Base-by-base conservation (phyloP, 345 rosid genomes). In the Anacardium occidentale region DNA sequence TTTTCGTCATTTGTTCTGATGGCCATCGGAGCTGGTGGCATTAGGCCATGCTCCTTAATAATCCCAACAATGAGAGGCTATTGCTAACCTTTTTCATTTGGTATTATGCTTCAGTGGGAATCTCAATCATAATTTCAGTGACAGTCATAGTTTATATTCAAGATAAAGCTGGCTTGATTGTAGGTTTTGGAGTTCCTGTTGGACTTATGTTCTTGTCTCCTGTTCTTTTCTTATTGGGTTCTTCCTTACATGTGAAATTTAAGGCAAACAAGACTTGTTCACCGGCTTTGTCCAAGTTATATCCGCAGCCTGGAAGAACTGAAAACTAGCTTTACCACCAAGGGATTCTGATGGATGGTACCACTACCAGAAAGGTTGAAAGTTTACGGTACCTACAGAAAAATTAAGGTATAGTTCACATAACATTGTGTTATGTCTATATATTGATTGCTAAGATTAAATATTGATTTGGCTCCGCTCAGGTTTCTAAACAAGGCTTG, bases 401-500 rank as follows among this genome's bases (percentile, higher is more conserved):
- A 78, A 73, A 56, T 63, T 85, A 44, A 78, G 91, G 91, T 84
- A 79, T 4, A 18, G 10, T 20, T 22, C 24, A 4, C n/a, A n/a
- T n/a, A n/a, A n/a, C n/a, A n/a, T n/a, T n/a, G n/a, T n/a, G n/a
- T n/a, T n/a, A n/a, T n/a, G n/a, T n/a, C n/a, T n/a, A n/a, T n/a
- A n/a, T n/a, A n/a, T n/a, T n/a, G n/a, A n/a, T n/a, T n/a, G n/a
- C n/a, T n/a, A n/a, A n/a, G n/a, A n/a, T n/a, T n/a, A n/a, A n/a
- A n/a, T n/a, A n/a, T n/a, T n/a, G n/a, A n/a, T n/a, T n/a, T n/a
- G n/a, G n/a, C n/a, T n/a, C n/a, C n/a, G n/a, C n/a, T n/a, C 76
- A 86, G 89, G 67, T 81, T 71, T 62, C 60, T 87, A 7, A 87
- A 85, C 83, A 84, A 79, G 75, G 89, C 88, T 18, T 84, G 92